These are phyloP conservation scores for Vigna nakashimae DNA, from an alignment of 306 rosid genomes.

Conservation along the genomic window DNA sequence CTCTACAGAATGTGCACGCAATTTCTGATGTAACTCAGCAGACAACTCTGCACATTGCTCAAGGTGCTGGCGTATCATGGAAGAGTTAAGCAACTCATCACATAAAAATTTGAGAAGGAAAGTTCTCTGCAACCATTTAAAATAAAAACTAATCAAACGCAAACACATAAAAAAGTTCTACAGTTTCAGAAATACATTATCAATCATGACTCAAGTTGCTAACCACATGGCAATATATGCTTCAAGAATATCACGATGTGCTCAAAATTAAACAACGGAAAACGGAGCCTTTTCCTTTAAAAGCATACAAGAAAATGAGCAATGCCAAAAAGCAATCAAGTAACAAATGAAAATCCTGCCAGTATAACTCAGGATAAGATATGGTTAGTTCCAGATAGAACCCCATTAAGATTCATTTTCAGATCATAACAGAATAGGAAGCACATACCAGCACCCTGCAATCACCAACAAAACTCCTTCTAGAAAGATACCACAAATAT, in stretches of 20 bases:
- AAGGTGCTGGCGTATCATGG: constrained; percentile 82
- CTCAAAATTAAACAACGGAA: constrained; percentile 8
- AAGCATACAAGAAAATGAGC: constrained; percentile 29
- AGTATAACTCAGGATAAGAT: constrained; percentile 14
- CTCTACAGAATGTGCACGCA: constrained; percentile 74
- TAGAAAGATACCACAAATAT: constrained; percentile 25
- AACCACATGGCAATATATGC: not conserved
- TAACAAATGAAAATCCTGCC: constrained; percentile 30
- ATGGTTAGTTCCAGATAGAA: too few species aligned
- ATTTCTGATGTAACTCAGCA: constrained; percentile 82
- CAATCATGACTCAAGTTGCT: constrained; percentile 38
- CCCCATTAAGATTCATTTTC: constrained; percentile 20
- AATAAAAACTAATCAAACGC: constrained; percentile 35
- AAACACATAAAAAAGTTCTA: constrained; percentile 9
- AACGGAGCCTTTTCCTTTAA: constrained; percentile 25
- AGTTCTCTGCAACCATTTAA: constrained; percentile 74
- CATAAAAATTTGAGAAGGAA: constrained; percentile 84
- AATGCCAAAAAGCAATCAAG: constrained; percentile 12
- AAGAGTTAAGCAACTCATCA: constrained; percentile 88
- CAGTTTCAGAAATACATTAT: constrained; percentile 17
- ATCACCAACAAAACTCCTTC: constrained; percentile 3
- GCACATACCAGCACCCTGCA: constrained; percentile 15
- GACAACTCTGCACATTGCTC: constrained; percentile 89
- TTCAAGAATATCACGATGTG: constrained; percentile 1
- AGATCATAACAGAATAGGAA: constrained; percentile 17